These are phyloP conservation scores for Fusarium pininemorale DNA, from an alignment of 2,329 filamentous ascomycete species.

Conservation along the genomic window DNA sequence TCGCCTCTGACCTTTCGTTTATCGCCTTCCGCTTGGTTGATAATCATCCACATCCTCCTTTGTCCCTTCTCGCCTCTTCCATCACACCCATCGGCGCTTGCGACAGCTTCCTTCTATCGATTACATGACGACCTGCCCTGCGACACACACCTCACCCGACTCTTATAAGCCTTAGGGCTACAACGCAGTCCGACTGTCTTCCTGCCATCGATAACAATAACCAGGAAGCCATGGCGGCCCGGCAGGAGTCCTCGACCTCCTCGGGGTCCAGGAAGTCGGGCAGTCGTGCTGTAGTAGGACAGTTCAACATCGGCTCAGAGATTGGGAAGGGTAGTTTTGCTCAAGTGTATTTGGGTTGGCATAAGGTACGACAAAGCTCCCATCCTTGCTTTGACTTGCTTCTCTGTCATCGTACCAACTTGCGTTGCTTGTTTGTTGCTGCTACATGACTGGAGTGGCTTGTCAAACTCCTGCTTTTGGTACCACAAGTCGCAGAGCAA, in stretches of 20 bases:
- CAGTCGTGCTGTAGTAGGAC: slow-evolving; percentile 68
- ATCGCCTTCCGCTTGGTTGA: slow-evolving; percentile 25
- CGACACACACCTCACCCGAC: slow-evolving; percentile 48
- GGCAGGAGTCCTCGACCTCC: slow-evolving; percentile 49
- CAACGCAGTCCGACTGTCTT: slow-evolving; percentile 44
- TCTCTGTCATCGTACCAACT: slow-evolving; percentile 9
- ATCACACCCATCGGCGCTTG: slow-evolving; percentile 11
- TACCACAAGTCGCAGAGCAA: slow-evolving; percentile 1
- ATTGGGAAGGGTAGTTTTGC: slow-evolving; percentile 99
- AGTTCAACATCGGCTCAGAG: slow-evolving; percentile 84
- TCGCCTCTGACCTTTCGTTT: slow-evolving; percentile 13
- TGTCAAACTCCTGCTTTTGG: neutral
- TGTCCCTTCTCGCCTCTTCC: slow-evolving; percentile 12
- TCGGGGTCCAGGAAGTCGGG: slow-evolving; percentile 48
- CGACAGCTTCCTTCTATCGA: slow-evolving; percentile 36
- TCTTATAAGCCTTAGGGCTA: slow-evolving; percentile 51
- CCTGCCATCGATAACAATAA: slow-evolving; percentile 46
- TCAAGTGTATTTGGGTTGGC: slow-evolving; percentile 87
- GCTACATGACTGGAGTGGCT: neutral
- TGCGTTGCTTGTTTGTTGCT: slow-evolving; percentile 14
- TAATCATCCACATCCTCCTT: slow-evolving; percentile 13
- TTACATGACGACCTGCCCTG: slow-evolving; percentile 54
- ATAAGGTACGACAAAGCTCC: slow-evolving; percentile 67
- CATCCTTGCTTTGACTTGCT: slow-evolving; percentile 10
- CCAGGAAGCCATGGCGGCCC: slow-evolving; percentile 53